Evolutionary conservation across 257 asterid species (phyloP).

Genomic region (Petunia secreta): DNA sequence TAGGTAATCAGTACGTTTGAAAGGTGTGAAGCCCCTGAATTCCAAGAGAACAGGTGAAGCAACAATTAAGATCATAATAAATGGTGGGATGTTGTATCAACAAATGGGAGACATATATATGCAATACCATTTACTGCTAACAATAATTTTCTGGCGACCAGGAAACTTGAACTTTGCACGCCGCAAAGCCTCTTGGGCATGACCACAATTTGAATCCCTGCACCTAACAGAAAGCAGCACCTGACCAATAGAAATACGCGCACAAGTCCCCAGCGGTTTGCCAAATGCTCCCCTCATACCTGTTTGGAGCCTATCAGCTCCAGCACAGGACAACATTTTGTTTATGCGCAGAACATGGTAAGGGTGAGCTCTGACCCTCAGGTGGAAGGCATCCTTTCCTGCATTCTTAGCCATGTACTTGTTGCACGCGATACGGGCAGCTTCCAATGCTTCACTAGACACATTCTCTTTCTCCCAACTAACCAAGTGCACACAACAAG

Average conservation of each 20-base stretch:
- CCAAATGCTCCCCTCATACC: constrained; percentile 51
- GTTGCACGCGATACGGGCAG: constrained; percentile 50
- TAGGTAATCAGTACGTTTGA: constrained; percentile 35
- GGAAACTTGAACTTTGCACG: constrained; percentile 53
- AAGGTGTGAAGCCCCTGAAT: constrained; percentile 42
- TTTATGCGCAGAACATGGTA: constrained; percentile 47
- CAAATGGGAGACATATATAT: not conserved
- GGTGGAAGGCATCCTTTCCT: constrained; percentile 50
- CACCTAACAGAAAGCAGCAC: constrained; percentile 45
- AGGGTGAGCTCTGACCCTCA: constrained; percentile 52
- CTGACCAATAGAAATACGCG: constrained; percentile 47
- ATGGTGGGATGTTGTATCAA: too few species aligned
- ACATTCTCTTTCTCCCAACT: constrained; percentile 53
- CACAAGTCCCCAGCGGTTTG: constrained; percentile 45
- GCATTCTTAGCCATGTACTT: constrained; percentile 47
- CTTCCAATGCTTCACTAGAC: constrained; percentile 46
- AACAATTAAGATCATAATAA: not conserved
- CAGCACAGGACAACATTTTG: constrained; percentile 50
- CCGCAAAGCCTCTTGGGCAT: constrained; percentile 48
- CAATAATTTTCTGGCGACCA: constrained; percentile 46
- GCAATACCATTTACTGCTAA: constrained; percentile 50
- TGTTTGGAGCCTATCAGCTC: constrained; percentile 54
- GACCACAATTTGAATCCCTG: constrained; percentile 40
- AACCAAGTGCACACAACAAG: constrained; percentile 48
- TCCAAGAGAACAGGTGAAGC: not conserved